phyloP scores from a whole-genome alignment of 352 stramenopile genomes.

The Pythium rishiriense region DNA sequence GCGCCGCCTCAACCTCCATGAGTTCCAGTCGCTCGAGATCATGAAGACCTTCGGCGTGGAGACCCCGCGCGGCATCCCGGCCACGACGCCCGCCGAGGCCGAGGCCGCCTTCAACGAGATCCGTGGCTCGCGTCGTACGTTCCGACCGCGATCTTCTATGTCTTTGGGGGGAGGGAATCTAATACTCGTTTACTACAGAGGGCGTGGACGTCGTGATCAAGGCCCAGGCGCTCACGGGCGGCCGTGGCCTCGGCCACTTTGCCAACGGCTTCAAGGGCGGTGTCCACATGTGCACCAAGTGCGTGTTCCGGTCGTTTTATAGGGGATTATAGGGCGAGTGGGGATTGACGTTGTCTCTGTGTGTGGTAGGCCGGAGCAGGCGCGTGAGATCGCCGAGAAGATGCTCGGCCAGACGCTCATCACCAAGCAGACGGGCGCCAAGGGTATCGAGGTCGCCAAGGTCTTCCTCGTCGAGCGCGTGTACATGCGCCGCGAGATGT shows the following conservation, averaged over 20 bases:
- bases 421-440: constrained; percentile 93
- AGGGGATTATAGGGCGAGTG: too few species aligned
- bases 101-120: constrained; percentile 81
- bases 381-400: constrained; percentile 80
- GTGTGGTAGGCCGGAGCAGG: constrained; percentile 68
- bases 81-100: constrained; percentile 79
- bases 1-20: constrained; percentile 92
- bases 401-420: constrained; percentile 96
- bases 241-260: constrained; percentile 95
- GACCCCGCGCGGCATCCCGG: constrained; percentile 68
- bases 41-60: constrained; percentile 89
- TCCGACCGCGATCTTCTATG: not conserved
- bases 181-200: too few species aligned
- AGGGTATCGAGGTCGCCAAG: constrained; percentile 89
- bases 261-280: constrained; percentile 97
- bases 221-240: constrained; percentile 96
- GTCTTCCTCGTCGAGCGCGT: constrained; percentile 93
- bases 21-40: constrained; percentile 94
- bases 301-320: constrained; percentile 8
- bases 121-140: constrained; percentile 65
- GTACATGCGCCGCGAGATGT: constrained; percentile 96
- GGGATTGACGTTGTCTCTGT: too few species aligned
- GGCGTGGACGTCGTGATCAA: constrained; percentile 95
- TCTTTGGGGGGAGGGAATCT: too few species aligned
- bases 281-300: constrained; percentile 95